phyloP scores from a whole-genome alignment of 148 eudicot genomes.

The Arbutus unedo region DNA sequence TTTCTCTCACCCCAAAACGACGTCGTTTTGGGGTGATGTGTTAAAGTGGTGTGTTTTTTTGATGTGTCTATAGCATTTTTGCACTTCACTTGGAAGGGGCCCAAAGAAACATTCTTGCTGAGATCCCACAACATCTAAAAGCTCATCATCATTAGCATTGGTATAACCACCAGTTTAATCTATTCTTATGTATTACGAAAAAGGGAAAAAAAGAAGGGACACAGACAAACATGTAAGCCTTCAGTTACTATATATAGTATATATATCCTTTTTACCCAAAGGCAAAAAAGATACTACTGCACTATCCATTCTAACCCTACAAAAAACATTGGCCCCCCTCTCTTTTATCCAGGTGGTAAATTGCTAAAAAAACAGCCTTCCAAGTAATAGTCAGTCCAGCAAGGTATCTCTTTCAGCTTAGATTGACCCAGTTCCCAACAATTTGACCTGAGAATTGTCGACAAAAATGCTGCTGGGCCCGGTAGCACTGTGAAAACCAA shows the following conservation, averaged over 20 bases:
- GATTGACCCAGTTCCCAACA: neutral
- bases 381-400: constrained; percentile 9
- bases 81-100: neutral
- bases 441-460: neutral
- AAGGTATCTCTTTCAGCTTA: neutral
- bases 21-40: too few species aligned
- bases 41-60: too few species aligned
- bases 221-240: neutral
- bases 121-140: constrained; percentile 11
- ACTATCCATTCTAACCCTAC: constrained; percentile 13
- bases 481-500: neutral
- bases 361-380: constrained; percentile 14
- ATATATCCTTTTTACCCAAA: constrained; percentile 11
- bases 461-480: neutral
- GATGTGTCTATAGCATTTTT: too few species aligned
- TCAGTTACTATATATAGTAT: constrained; percentile 16
- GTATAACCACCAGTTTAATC: constrained; percentile 7
- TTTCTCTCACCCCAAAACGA: too few species aligned
- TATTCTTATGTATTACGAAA: constrained; percentile 13
- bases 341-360: neutral
- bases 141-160: constrained; percentile 5
- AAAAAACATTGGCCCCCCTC: constrained; percentile 1
- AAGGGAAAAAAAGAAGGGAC: neutral
- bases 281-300: constrained; percentile 1
- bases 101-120: neutral